Base-by-base conservation (phyloP, 2,329 filamentous ascomycete species). In the Colletotrichum musae region DNA sequence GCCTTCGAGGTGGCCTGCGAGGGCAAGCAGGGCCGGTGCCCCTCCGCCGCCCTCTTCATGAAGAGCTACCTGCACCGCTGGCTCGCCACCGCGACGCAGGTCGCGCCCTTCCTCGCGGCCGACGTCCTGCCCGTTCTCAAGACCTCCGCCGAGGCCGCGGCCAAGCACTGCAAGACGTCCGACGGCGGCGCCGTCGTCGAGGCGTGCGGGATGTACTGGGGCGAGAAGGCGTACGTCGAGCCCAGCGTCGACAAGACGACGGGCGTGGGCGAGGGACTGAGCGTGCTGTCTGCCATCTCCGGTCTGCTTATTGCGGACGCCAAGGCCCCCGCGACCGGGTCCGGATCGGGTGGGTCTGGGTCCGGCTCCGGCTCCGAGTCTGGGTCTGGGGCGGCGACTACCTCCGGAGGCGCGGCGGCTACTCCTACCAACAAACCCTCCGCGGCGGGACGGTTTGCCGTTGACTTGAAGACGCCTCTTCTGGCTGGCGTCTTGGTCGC, bases 1-100 rank as follows among this genome's bases (percentile, higher is more conserved):
- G 88, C 92, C 74, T 87, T 82, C 57, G 92, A 94, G 77, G 77
- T 86, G 16, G 83, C 88, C 4, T 93, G 91, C 78, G 89, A 92
- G 72, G 70, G 74, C 39, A 78, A 80, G 3, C 73, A 73, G 26
- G 71, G 64, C 12, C 82, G 75, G 2, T 92, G 90, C 80, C 87
- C 86, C 71, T 81, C 82, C 21, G 90, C 92, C 73, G 87, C 90
- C 77, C 81, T 83, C 62, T 83, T 84, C 21, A 91, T 88, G 82
- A 90, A 90, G 74, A 87, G 86, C 9, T 84, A 87, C 53, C 78
- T 89, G 26, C 80, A 85, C 43, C 82, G 85, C 18, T 88, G 85
- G 82, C 80, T 91, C 70, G 84, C 84, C 3, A 78, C 82, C 16
- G 82, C 84, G 1, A 79, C 83, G 2, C 79, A 86, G 69, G 64